A percentile compares a stretch with the other conserved stretches of the same genome.
Evolutionary conservation across 805 yeast species (phyloP).

Genomic region (Nakazawaea holstii): DNA sequence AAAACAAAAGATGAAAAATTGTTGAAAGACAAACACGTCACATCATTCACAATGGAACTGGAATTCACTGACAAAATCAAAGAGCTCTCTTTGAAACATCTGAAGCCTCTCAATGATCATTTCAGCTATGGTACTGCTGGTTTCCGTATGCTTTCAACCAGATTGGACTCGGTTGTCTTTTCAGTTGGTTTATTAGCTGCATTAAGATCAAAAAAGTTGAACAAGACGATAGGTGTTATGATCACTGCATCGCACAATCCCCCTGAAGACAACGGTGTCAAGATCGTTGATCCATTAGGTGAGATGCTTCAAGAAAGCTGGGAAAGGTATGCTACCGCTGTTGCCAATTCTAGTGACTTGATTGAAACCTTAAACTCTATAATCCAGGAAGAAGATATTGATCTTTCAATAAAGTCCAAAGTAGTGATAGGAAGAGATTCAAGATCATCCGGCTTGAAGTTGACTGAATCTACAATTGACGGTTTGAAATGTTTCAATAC

Average conservation of each 20-base stretch:
- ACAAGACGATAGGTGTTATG: slow-evolving; percentile 88
- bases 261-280: slow-evolving; percentile 86
- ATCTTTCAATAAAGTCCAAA: slow-evolving; percentile 33
- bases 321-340: slow-evolving; percentile 75
- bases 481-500: slow-evolving; percentile 53
- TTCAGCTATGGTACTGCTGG: slow-evolving; percentile 97
- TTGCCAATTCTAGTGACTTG: slow-evolving; percentile 67
- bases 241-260: slow-evolving; percentile 95
- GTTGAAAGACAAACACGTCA: no score
- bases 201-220: slow-evolving; percentile 67
- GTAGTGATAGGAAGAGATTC: slow-evolving; percentile 83
- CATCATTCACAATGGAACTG: neutral
- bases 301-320: slow-evolving; percentile 81
- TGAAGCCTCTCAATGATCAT: slow-evolving; percentile 35
- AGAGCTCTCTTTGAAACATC: slow-evolving; percentile 22
- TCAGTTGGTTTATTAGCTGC: slow-evolving; percentile 80
- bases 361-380: slow-evolving; percentile 31
- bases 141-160: slow-evolving; percentile 68
- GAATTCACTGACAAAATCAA: slow-evolving; percentile 14
- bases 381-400: slow-evolving; percentile 38
- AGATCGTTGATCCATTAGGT: slow-evolving; percentile 90
- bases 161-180: slow-evolving; percentile 76
- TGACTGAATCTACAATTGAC: slow-evolving; percentile 52
- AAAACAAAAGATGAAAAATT: no score
- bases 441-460: slow-evolving; percentile 71